A percentile compares a stretch with the other conserved stretches of the same genome.
phyloP scores from a whole-genome alignment of 164 flowering plant genomes.

The Berberis thunbergii region DNA sequence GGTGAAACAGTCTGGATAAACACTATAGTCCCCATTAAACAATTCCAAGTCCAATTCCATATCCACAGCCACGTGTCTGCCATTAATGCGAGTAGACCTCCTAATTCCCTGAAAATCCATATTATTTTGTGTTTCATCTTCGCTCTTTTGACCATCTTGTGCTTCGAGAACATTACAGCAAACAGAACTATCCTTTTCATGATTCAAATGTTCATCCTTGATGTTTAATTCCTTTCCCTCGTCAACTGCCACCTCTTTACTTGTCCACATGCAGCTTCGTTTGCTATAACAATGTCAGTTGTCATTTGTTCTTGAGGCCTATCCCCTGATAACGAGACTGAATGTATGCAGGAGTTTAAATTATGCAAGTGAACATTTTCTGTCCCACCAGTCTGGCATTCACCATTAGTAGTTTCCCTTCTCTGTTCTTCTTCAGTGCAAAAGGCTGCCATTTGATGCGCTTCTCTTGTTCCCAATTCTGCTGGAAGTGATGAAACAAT shows the following conservation, averaged over 20 bases:
- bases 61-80: conserved; percentile 11
- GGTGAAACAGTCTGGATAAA: neutral
- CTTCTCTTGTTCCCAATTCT: no score
- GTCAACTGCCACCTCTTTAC: conserved; percentile 4
- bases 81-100: conserved; percentile 11
- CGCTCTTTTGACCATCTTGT: neutral
- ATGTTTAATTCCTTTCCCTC: conserved; percentile 1
- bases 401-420: no score
- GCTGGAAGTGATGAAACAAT: neutral
- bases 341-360: no score
- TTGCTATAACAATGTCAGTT: neutral
- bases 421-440: no score
- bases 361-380: no score
- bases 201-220: conserved; percentile 4
- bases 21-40: neutral
- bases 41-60: conserved; percentile 6
- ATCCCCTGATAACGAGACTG: no score
- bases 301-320: neutral
- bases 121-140: neutral
- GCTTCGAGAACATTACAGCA: neutral
- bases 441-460: no score
- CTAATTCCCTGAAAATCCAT: conserved; percentile 1
- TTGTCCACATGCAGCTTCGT: neutral
- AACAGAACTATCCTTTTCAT: neutral
- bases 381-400: no score